Percentiles rank a stretch among this genome's conserved stretches.
Conservation (phyloP, 139 green algal species). For the Chlamydomonas sp. region DNA sequence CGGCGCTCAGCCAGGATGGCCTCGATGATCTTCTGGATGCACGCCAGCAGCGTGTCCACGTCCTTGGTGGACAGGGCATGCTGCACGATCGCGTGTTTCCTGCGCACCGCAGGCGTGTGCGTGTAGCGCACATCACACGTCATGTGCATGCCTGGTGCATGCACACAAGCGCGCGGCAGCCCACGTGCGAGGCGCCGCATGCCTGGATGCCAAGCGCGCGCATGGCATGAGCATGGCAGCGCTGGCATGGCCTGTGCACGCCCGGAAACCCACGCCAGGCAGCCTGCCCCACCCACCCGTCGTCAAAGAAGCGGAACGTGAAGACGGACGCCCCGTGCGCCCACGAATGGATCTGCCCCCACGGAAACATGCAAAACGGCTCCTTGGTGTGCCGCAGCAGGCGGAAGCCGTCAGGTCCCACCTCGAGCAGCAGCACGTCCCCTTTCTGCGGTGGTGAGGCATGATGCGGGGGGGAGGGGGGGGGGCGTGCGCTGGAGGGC, state of each 20-base stretch:
- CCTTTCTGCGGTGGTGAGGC: slow-evolving; percentile 21
- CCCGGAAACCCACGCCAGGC: not conserved
- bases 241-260: not conserved
- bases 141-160: too few relatives aligned
- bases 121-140: not conserved
- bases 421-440: slow-evolving; percentile 22
- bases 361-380: slow-evolving; percentile 24
- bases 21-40: slow-evolving; percentile 36
- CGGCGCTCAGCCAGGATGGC: slow-evolving; percentile 23
- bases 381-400: slow-evolving; percentile 27
- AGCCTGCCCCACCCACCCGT: slow-evolving; percentile 17
- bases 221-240: not conserved
- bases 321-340: slow-evolving; percentile 21
- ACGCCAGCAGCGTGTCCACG: slow-evolving; percentile 16
- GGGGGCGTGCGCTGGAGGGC: too few relatives aligned
- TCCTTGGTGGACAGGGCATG: slow-evolving; percentile 19
- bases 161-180: not conserved
- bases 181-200: not conserved
- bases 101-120: slow-evolving; percentile 16
- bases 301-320: slow-evolving; percentile 37
- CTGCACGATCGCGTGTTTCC: slow-evolving; percentile 19
- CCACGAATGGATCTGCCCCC: slow-evolving; percentile 36
- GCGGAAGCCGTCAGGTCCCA: slow-evolving; percentile 26
- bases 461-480: too few relatives aligned
- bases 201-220: not conserved